A percentile compares a stretch with the other conserved stretches of the same genome.
These are phyloP conservation scores for Singerocomus inundabilis DNA, from an alignment of 1,284 basidiomycete species.

Conservation along the genomic window DNA sequence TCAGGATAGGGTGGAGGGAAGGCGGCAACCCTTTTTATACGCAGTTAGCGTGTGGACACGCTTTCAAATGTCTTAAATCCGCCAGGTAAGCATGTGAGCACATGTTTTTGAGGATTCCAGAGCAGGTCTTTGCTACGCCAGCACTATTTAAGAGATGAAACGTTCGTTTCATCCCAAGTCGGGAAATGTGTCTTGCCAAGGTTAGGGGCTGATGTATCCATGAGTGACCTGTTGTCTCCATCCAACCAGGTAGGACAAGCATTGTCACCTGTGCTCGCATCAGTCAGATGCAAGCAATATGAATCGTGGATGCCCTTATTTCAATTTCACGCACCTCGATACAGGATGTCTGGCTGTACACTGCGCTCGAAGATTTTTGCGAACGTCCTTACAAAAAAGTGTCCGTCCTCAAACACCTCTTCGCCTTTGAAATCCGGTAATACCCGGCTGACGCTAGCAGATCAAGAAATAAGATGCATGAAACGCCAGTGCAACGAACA, in stretches of 20 bases:
- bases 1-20: not conserved
- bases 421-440: conserved; percentile 16
- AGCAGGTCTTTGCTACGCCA: not conserved
- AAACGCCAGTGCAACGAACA: not conserved
- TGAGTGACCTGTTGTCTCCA: not conserved
- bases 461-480: conserved; percentile 1
- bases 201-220: not conserved
- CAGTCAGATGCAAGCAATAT: not conserved
- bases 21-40: not conserved
- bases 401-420: not conserved
- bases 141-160: conserved; percentile 17
- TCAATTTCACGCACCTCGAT: conserved; percentile 4
- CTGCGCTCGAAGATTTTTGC: not conserved
- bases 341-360: not conserved
- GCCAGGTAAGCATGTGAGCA: conserved; percentile 6
- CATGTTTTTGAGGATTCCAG: not conserved
- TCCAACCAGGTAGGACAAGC: not conserved
- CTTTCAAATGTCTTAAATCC: conserved; percentile 11
- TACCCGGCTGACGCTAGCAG: not conserved
- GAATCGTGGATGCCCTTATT: not conserved
- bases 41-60: not conserved
- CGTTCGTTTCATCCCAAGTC: conserved; percentile 19
- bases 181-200: not conserved
- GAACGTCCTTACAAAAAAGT: not conserved
- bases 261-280: not conserved